phyloP scores from a whole-genome alignment of 768 basidiomycete genomes.

The Amanita molliuscula region DNA sequence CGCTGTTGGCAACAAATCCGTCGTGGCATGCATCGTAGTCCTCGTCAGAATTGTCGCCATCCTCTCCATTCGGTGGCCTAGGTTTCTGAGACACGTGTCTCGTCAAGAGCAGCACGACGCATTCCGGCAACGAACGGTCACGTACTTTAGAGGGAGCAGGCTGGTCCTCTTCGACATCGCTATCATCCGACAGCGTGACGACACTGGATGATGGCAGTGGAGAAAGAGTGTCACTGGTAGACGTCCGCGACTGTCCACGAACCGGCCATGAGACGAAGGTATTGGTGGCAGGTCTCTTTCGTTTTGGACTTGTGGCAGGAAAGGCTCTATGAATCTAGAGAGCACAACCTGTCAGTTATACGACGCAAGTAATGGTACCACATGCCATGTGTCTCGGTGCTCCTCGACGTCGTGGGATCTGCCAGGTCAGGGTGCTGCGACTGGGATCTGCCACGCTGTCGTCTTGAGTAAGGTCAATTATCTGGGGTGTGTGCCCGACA shows the following conservation, averaged over 20 bases:
- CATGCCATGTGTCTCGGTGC: background rate
- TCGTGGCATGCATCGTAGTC: background rate
- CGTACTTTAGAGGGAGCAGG: background rate
- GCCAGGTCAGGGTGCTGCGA: too few species aligned
- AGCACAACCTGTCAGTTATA: background rate
- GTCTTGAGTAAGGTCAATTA: slow-evolving; percentile 1
- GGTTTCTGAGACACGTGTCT: background rate
- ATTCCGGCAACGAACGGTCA: background rate
- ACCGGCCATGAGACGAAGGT: background rate
- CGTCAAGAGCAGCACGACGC: background rate
- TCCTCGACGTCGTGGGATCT: too few species aligned
- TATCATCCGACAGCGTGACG: background rate
- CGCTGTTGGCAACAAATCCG: background rate
- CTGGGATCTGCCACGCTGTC: background rate
- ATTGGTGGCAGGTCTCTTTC: background rate
- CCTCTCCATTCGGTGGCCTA: background rate
- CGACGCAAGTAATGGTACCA: too few species aligned
- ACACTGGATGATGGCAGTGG: too few species aligned
- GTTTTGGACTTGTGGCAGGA: background rate
- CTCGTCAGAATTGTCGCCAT: background rate
- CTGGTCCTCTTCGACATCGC: background rate
- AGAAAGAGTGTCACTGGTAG: too few species aligned
- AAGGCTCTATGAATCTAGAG: background rate
- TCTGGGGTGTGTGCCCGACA: background rate
- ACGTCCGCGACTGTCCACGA: too few species aligned